Evolutionary conservation across 441 rosid species (phyloP), one percentile per base, ranked within the genome.

Genomic region (Pelargonium hybrid): DNA sequence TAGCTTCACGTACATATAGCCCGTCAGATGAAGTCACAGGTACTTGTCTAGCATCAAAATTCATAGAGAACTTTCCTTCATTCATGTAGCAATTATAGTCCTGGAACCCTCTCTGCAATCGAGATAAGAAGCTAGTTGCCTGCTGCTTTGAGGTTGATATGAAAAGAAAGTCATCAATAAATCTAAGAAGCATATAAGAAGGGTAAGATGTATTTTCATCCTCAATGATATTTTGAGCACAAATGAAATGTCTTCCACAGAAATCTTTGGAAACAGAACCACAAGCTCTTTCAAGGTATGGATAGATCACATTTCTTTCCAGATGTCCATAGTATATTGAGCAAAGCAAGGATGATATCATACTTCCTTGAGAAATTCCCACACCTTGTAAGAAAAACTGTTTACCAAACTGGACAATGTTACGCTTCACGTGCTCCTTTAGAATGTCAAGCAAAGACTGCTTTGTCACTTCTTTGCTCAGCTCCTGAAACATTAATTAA

Each of bases 351-450:
- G 94, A 67, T 72, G 97, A 92, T 62, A 94, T 56, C 69, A 81
- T 81, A 74, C 96, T 88, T 84, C 98, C 98, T 82, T 94, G 98
- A 67, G 98, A 84, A 82, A 90, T 90, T 67, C 98, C 98, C 50
- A 77, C 69, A 20, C 70, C 71, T 87, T 87, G 87, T 77, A 87
- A 74, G 79, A 87, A 88, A 76, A 87, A 87, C 34, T 67, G 79
- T 66, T 77, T 80, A 80, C 81, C 86, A 2, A 87, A 70, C 80
- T 74, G 80, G 76, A 91, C 61, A 69, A 90, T 77, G 75, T 92
- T 92, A 54, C 68, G 78, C 82, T 87, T 86, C 74, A 93, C 84
- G 72, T 83, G 92, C 80, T 86, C 85, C 13, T 81, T 67, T 59
- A 93, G 76, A 57, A 50, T 73, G 73, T 71, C 78, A 70, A 81